Percentiles rank a stretch among this genome's conserved stretches.
phyloP scores from a whole-genome alignment of 257 asterid genomes.

The Parsonsia alboflavescens region DNA sequence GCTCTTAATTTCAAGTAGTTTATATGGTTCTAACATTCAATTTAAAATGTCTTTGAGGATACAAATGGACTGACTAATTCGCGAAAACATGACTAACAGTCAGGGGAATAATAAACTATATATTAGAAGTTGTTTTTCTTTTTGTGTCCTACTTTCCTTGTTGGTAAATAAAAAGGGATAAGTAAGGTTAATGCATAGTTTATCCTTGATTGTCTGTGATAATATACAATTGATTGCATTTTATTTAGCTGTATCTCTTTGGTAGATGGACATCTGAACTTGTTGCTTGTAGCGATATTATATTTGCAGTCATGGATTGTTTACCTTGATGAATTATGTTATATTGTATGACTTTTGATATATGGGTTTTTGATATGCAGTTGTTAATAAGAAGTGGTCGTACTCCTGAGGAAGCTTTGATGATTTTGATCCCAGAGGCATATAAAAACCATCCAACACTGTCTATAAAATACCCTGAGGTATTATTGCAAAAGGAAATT shows the following conservation, averaged over 20 bases:
- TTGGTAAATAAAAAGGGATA: neutral
- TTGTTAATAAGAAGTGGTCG: slow-evolving; percentile 96
- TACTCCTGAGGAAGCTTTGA: slow-evolving; percentile 86
- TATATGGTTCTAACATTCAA: slow-evolving; percentile 1
- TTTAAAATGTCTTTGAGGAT: neutral
- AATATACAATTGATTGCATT: neutral
- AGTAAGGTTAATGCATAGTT: neutral
- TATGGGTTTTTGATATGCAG: slow-evolving; percentile 37
- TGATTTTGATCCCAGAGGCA: slow-evolving; percentile 99
- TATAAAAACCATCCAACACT: slow-evolving; percentile 95
- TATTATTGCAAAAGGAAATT: slow-evolving; percentile 29
- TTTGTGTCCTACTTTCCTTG: neutral
- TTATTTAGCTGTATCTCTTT: neutral
- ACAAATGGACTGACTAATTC: neutral
- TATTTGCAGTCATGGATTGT: neutral
- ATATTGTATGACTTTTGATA: slow-evolving; percentile 6
- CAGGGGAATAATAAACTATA: neutral
- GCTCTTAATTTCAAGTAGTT: slow-evolving; percentile 2
- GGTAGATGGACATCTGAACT: neutral
- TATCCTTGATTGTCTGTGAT: neutral
- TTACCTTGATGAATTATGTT: neutral
- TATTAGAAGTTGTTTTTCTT: neutral
- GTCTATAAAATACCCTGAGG: slow-evolving; percentile 92
- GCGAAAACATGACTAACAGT: neutral
- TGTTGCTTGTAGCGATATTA: neutral